Conservation (phyloP, 2,329 filamentous ascomycete species). For the Neobulgaria alba region DNA sequence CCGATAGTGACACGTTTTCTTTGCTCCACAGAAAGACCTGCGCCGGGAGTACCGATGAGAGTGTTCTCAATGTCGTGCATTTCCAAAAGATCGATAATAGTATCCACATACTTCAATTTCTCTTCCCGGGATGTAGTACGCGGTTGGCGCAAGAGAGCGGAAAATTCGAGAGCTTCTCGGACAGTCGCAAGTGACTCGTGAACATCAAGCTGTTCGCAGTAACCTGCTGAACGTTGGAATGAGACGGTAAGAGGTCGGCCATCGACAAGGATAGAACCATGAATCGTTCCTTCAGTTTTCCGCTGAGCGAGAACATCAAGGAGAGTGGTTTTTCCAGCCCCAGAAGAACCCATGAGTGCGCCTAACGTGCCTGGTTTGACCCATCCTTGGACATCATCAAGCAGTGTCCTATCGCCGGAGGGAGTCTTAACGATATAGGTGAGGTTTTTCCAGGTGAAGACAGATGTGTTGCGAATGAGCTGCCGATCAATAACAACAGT, state of each 20-base stretch:
- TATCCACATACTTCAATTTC: constrained; percentile 79
- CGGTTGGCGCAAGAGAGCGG: constrained; percentile 80
- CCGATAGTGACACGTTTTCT: constrained; percentile 54
- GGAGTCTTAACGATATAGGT: constrained; percentile 57
- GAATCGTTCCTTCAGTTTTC: constrained; percentile 79
- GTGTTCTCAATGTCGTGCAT: constrained; percentile 61
- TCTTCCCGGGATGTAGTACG: constrained; percentile 60
- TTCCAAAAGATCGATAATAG: constrained; percentile 56
- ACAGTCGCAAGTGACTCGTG: constrained; percentile 74
- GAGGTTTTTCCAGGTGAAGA: constrained; percentile 70
- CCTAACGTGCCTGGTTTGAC: constrained; percentile 63
- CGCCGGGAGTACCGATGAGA: constrained; percentile 54
- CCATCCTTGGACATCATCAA: constrained; percentile 77
- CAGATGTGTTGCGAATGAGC: constrained; percentile 53
- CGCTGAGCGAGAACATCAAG: constrained; percentile 50
- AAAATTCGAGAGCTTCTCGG: constrained; percentile 80
- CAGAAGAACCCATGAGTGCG: constrained; percentile 50
- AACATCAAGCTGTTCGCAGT: constrained; percentile 87
- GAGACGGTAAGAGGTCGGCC: constrained; percentile 62
- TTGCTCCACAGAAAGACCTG: constrained; percentile 53
- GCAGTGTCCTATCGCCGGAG: constrained; percentile 54
- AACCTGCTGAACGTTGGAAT: constrained; percentile 69
- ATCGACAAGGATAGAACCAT: constrained; percentile 67
- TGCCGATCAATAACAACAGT: constrained; percentile 33
- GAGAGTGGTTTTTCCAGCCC: constrained; percentile 54